Percentiles rank a stretch among this genome's conserved stretches.
These are phyloP conservation scores for Didymella lethalis DNA, from an alignment of 2,329 filamentous ascomycete genomes.

Conservation along the genomic window DNA sequence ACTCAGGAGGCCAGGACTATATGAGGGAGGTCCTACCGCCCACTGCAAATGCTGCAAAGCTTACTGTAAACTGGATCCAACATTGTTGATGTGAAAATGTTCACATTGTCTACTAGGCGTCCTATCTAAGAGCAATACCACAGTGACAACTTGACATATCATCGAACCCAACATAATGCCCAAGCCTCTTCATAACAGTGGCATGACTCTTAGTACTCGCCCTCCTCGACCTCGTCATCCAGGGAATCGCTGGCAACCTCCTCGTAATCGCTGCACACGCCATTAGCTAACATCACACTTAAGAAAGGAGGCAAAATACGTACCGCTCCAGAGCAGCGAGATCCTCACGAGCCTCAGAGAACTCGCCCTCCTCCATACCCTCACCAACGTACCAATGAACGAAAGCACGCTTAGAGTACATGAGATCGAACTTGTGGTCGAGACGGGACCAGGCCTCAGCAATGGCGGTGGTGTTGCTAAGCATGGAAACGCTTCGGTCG, in stretches of 20 bases:
- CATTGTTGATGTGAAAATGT: background rate
- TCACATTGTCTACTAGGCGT: constrained; percentile 15
- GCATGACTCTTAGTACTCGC: constrained; percentile 53
- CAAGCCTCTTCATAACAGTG: constrained; percentile 27
- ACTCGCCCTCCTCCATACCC: constrained; percentile 92
- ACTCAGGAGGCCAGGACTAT: background rate
- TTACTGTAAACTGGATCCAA: background rate
- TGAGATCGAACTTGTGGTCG: constrained; percentile 78
- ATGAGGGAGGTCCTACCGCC: background rate
- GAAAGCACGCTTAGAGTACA: constrained; percentile 80
- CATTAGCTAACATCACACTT: constrained; percentile 4
- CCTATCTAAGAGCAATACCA: constrained; percentile 13
- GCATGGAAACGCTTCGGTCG: constrained; percentile 89
- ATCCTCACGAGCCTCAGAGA: constrained; percentile 86
- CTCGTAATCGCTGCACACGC: constrained; percentile 69
- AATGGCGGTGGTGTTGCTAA: constrained; percentile 78
- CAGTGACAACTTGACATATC: constrained; percentile 16
- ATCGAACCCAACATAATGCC: constrained; percentile 28
- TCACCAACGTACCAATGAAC: constrained; percentile 85
- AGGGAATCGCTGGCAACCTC: constrained; percentile 77
- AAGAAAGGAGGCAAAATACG: background rate
- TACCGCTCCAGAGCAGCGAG: constrained; percentile 79
- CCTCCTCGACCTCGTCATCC: constrained; percentile 66
- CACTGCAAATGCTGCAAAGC: background rate
- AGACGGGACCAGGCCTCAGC: constrained; percentile 76